A percentile compares a stretch with the other conserved stretches of the same genome.
These are phyloP conservation scores for Lojkania enalia DNA, from an alignment of 2,329 filamentous ascomycete species.

Conservation along the genomic window DNA sequence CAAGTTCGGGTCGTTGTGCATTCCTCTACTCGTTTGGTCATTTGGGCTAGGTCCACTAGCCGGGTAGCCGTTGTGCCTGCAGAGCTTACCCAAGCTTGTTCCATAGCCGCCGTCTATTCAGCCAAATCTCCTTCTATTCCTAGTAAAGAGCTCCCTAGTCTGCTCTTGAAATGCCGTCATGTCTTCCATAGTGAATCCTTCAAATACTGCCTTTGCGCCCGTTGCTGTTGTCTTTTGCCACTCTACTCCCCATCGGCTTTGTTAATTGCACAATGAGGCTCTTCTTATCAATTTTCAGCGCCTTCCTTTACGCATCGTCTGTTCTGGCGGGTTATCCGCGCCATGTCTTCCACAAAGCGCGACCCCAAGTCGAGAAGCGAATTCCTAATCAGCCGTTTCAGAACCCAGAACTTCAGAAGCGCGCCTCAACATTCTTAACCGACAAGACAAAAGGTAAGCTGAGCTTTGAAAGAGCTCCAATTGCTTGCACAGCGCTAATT, in stretches of 20 bases:
- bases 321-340: slow-evolving; percentile 33
- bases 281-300: slow-evolving; percentile 26
- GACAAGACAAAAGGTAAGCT: slow-evolving; percentile 38
- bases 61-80: not conserved
- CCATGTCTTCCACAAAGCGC: slow-evolving; percentile 29
- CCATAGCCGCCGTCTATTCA: slow-evolving; percentile 4
- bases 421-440: slow-evolving; percentile 37
- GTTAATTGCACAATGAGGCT: slow-evolving; percentile 36
- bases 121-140: slow-evolving; percentile 19
- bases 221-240: slow-evolving; percentile 1
- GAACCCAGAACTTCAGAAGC: slow-evolving; percentile 38
- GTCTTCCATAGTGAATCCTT: slow-evolving; percentile 3
- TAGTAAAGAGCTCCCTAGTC: slow-evolving; percentile 17
- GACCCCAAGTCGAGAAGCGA: slow-evolving; percentile 31
- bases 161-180: slow-evolving; percentile 15
- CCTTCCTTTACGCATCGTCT: slow-evolving; percentile 35
- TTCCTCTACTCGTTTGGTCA: no score
- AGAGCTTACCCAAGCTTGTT: not conserved
- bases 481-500: slow-evolving; percentile 12
- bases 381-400: slow-evolving; percentile 32
- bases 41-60: not conserved
- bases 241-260: slow-evolving; percentile 9
- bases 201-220: slow-evolving; percentile 11
- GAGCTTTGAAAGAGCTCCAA: not conserved
- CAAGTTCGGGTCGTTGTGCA: no score